Base-by-base conservation (phyloP, 495 filamentous ascomycete genomes). In the Penicillium angulare region DNA sequence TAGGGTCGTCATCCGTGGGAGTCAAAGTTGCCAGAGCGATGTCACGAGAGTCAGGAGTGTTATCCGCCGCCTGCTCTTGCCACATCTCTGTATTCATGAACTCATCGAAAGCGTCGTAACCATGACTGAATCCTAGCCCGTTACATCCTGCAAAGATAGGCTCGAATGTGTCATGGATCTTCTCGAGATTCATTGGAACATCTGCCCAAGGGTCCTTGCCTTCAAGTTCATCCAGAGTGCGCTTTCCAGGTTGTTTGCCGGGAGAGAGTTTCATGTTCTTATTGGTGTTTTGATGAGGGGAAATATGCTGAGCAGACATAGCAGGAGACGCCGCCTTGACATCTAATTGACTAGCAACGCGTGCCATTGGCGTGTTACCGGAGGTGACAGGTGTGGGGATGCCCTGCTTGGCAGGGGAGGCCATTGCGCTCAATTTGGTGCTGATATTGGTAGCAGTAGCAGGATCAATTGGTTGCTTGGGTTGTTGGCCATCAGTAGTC, bases 11-110 rank as follows among this genome's bases (percentile, higher is more conserved):
- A 48, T 71, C 68, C 50, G 69, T 67, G 7, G 71, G 71, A 5
- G 71, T 75, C 44, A 69, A 55, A 6, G 67, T 74, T 44, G 61
- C 61, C 12, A 70, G 21, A 7, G 55, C 63, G 21, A 59, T 57
- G 44, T 73, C 72, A 8, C 66, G 54, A 2, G 72, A 73, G 42
- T 74, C 73, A 7, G 73, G 73, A 0, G 73, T 76, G 24, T 71
- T 64, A 41, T 74, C 59, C 16, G 57, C 50, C 27, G 57, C 50
- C 27, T 74, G 69, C 7, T 64, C 58, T n/a, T 60, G 64, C 17
- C 75, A 76, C 61, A 73, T 70, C 23, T 75, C 64, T 15, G 70
- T 51, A 38, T 77, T 73, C 53, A 76, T 46, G 41, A 76, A 74
- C 40, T 73, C 64, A 17, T 75, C 72, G 46, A 73, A 64, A 0